These are phyloP conservation scores for Triangularia setosa DNA, from an alignment of 2,329 filamentous ascomycete genomes.

Conservation along the genomic window DNA sequence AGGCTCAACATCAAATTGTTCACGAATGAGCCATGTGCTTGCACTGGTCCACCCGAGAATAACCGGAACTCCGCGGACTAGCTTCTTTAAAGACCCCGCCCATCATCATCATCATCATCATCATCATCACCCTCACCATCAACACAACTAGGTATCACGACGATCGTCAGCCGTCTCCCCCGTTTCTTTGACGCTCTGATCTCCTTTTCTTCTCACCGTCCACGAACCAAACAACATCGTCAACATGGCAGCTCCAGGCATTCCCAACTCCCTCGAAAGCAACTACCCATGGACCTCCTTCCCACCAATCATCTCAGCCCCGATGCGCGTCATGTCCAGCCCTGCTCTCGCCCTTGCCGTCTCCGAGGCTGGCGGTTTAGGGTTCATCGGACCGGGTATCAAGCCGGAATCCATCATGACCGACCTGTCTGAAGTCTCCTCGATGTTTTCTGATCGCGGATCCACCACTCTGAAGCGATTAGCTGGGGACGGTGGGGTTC, in stretches of 20 bases:
- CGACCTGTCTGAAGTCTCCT: slow-evolving; percentile 31
- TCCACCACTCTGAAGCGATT: slow-evolving; percentile 7
- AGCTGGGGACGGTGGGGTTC: slow-evolving; percentile 11
- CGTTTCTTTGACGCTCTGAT: no score
- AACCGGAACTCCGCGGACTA: neutral
- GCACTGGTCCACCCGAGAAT: neutral
- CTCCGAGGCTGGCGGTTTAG: slow-evolving; percentile 67
- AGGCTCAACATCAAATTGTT: neutral
- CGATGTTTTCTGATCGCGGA: slow-evolving; percentile 2
- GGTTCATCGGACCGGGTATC: slow-evolving; percentile 41
- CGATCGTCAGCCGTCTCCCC: no score
- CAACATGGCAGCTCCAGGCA: neutral
- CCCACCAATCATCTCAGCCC: slow-evolving; percentile 59
- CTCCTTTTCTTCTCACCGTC: neutral
- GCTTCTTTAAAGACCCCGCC: neutral
- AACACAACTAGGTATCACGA: neutral
- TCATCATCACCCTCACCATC: neutral
- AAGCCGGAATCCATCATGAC: slow-evolving; percentile 31
- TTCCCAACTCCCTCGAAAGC: neutral
- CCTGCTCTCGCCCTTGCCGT: slow-evolving; percentile 56
- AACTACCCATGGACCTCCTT: slow-evolving; percentile 50
- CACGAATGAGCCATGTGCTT: neutral
- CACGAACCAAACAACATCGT: neutral
- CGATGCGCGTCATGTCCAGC: slow-evolving; percentile 64
- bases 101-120: neutral